Evolutionary conservation across 495 filamentous ascomycete genomes (phyloP).

Genomic region (Penicillium chermesinum): DNA sequence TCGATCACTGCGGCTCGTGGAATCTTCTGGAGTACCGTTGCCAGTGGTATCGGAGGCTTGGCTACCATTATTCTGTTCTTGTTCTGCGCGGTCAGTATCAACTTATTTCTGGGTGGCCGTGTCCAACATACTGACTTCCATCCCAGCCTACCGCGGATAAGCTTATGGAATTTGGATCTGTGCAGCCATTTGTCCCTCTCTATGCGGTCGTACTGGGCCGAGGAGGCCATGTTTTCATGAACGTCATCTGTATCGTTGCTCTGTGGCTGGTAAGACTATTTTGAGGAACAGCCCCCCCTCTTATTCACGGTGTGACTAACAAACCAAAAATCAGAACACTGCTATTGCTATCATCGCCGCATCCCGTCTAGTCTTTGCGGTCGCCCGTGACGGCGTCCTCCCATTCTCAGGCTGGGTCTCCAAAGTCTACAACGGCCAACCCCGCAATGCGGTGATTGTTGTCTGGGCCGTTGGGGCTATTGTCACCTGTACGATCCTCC

Average conservation of each 20-base stretch:
- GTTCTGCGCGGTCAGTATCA: slow-evolving; percentile 44
- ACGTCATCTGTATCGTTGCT: slow-evolving; percentile 46
- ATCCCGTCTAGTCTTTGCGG: slow-evolving; percentile 53
- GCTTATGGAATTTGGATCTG: slow-evolving; percentile 42
- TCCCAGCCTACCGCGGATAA: slow-evolving; percentile 33
- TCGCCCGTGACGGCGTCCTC: slow-evolving; percentile 51
- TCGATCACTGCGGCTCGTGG: slow-evolving; percentile 48
- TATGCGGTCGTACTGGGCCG: slow-evolving; percentile 48
- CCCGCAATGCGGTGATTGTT: slow-evolving; percentile 51
- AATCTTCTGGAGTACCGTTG: slow-evolving; percentile 53
- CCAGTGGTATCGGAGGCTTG: slow-evolving; percentile 45
- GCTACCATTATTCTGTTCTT: slow-evolving; percentile 51
- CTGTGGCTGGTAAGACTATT: slow-evolving; percentile 43
- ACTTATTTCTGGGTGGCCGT: neutral
- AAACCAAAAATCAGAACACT: slow-evolving; percentile 39
- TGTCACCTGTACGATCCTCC: slow-evolving; percentile 49
- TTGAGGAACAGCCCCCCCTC: neutral
- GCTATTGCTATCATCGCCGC: slow-evolving; percentile 50
- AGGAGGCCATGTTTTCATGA: slow-evolving; percentile 53
- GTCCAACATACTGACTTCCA: neutral
- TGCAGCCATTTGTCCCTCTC: slow-evolving; percentile 50
- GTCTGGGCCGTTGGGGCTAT: slow-evolving; percentile 47
- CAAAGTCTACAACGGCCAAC: slow-evolving; percentile 45
- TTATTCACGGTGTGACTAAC: neutral
- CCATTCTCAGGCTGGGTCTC: slow-evolving; percentile 53